These are phyloP conservation scores for Aspergillus piperis DNA, from an alignment of 2,329 filamentous ascomycete species.

Conservation along the genomic window DNA sequence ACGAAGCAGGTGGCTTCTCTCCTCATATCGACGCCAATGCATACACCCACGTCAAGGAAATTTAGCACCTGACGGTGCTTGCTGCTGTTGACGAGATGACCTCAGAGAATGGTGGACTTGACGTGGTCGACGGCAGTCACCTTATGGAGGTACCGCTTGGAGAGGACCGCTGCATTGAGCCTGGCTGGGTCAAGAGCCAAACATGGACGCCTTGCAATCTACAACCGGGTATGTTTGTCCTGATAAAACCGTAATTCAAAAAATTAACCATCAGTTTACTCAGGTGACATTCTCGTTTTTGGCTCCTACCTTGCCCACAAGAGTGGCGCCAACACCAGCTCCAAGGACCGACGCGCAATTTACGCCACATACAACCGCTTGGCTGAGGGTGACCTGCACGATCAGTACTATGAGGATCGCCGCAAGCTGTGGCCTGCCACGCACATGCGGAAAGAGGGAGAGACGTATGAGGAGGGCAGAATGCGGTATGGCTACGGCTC, in stretches of 20 bases:
- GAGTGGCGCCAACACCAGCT: slow-evolving; percentile 38
- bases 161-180: slow-evolving; percentile 38
- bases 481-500: slow-evolving; percentile 41
- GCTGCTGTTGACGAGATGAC: slow-evolving; percentile 43
- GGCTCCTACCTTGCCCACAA: slow-evolving; percentile 45
- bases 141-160: slow-evolving; percentile 38
- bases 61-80: slow-evolving; percentile 45
- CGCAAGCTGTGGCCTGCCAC: slow-evolving; percentile 45
- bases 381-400: slow-evolving; percentile 45
- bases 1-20: slow-evolving; percentile 36
- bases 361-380: slow-evolving; percentile 48
- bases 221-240: slow-evolving; percentile 29
- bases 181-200: slow-evolving; percentile 37
- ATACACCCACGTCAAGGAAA: slow-evolving; percentile 45
- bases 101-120: slow-evolving; percentile 41
- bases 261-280: neutral
- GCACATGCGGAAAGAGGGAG: slow-evolving; percentile 39
- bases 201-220: slow-evolving; percentile 39
- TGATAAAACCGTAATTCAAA: neutral
- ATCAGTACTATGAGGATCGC: slow-evolving; percentile 46
- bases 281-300: slow-evolving; percentile 42
- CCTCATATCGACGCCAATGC: slow-evolving; percentile 47
- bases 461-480: slow-evolving; percentile 38
- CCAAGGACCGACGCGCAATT: slow-evolving; percentile 39
- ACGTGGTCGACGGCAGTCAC: slow-evolving; percentile 45